Conservation (phyloP, 495 filamentous ascomycete genomes). For the Aspergillus biplanus region DNA sequence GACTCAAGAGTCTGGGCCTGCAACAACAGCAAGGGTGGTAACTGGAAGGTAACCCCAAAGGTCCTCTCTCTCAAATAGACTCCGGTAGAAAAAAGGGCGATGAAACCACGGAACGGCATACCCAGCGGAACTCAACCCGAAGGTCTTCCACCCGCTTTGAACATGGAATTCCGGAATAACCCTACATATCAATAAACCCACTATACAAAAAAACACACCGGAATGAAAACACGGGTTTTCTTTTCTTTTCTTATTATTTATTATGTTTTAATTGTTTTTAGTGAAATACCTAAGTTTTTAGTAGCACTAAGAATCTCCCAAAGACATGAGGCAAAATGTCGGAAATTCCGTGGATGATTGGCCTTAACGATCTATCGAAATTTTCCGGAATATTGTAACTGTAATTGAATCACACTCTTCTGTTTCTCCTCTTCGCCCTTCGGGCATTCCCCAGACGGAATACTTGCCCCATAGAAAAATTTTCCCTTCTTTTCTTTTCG, state of each 20-base stretch:
- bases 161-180: not conserved
- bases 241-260: not conserved
- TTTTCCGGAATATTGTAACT: no score
- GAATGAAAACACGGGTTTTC: not conserved
- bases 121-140: slow-evolving; percentile 2
- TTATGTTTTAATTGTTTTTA: no score
- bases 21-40: slow-evolving; percentile 1
- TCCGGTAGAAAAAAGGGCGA: slow-evolving; percentile 5
- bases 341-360: no score
- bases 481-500: not conserved
- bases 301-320: no score
- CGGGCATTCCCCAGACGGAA: not conserved
- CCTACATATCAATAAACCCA: not conserved
- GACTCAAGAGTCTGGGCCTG: not conserved
- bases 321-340: no score
- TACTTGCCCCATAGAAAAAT: not conserved
- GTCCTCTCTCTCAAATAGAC: slow-evolving; percentile 13
- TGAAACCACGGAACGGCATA: slow-evolving; percentile 1
- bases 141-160: not conserved
- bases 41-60: slow-evolving; percentile 17
- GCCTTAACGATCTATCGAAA: no score
- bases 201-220: not conserved
- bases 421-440: not conserved
- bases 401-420: no score
- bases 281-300: no score